Evolutionary conservation across 2,329 filamentous ascomycete genomes (phyloP), one percentile per base, ranked within the genome.

Genomic region (Colletotrichum navitas): DNA sequence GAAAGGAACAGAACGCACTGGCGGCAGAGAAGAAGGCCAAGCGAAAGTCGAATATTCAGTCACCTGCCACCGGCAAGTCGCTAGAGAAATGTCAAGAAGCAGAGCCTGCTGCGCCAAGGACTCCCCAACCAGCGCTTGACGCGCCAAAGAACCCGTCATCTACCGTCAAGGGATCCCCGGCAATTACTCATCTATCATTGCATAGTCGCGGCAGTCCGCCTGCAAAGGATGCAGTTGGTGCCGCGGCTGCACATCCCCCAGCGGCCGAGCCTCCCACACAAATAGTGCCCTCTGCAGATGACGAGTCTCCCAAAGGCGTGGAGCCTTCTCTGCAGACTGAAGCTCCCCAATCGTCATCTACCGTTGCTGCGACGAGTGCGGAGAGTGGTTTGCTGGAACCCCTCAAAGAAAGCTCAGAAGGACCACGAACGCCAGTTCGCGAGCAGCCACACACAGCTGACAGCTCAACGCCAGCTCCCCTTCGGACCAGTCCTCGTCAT

Each of bases 1-100:
- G 93, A 68, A 78, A 83, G 10, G 83, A 89, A 74, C 91, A 92
- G 75, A 84, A 86, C 55, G 77, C 79, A 12, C 78, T 82, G 62
- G 79, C 84, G 49, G 77, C 79, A 21, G 81, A 82, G 41, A 83
- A 79, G 62, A 80, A 81, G 45, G 77, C 79, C 69, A 80, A 79
- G 71, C 76, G 76, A 24, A 80, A 78, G 62, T 73, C 71, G 3
- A 79, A 79, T 52, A 78, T 75, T 29, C 78, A 77, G 66, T 74
- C 47, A 65, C 39, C 72, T 63, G n/a, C 69, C 66, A 36, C 66
- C 56, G 66, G 55, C 32, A 62, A 64, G 39, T 56, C 65, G 54
- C 39, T 55, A 12, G 47, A 51, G 39, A 49, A 63, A 7, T 14
- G 63, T 39, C 32, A 56, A 60, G 54, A 47, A 32, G 34, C 45